phyloP scores from a whole-genome alignment of 805 yeast species.

The Hemisphaericaspora nanyangensis region DNA sequence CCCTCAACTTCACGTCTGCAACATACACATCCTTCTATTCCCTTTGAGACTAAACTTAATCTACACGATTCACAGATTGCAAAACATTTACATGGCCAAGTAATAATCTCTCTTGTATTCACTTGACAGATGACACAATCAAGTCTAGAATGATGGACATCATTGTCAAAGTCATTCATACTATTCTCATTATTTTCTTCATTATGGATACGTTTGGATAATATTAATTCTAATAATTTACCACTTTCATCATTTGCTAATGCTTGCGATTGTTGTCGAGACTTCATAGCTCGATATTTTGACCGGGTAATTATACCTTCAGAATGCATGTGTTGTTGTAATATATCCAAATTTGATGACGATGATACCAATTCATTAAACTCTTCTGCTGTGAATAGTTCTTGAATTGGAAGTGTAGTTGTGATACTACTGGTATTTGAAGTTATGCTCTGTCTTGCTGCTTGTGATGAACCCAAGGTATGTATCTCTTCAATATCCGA shows the following conservation, averaged over 20 bases:
- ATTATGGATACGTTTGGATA: conserved; percentile 6
- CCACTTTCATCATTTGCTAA: conserved; percentile 7
- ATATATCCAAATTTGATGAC: conserved; percentile 14
- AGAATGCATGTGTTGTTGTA: conserved; percentile 25
- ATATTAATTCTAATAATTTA: conserved; percentile 11
- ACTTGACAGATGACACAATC: conserved; percentile 80
- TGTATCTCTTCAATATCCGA: conserved; percentile 9
- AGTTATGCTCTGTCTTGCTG: not conserved
- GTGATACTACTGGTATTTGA: not conserved
- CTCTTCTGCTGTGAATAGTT: conserved; percentile 22
- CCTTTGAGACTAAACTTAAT: conserved; percentile 63
- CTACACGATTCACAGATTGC: conserved; percentile 87
- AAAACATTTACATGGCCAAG: conserved; percentile 93
- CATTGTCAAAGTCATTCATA: not conserved
- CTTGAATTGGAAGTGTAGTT: conserved; percentile 12
- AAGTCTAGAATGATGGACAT: conserved; percentile 20
- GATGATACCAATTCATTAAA: conserved; percentile 21
- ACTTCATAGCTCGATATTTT: conserved; percentile 18
- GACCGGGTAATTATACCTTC: conserved; percentile 32
- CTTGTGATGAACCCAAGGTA: not conserved
- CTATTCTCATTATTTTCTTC: too few species aligned
- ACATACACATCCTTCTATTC: conserved; percentile 78
- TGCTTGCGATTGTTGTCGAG: not conserved
- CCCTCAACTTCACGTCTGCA: conserved; percentile 75
- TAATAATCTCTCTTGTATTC: conserved; percentile 66